Percentiles rank a stretch among this genome's conserved stretches.
These are phyloP conservation scores for Dicorynia guianensis DNA, from an alignment of 306 rosid species.

Conservation along the genomic window DNA sequence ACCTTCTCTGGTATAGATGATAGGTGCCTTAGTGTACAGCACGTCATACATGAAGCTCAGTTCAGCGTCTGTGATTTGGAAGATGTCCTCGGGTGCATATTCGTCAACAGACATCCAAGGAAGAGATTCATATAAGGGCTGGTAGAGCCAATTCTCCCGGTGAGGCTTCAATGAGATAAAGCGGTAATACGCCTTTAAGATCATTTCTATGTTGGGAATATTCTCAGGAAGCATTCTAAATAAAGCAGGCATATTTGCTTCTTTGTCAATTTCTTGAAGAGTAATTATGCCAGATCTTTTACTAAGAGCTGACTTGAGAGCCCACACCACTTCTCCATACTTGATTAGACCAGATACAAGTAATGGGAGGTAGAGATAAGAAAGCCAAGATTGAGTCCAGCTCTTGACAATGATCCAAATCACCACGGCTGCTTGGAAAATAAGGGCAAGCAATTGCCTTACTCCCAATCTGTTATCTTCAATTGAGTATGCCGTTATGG, in stretches of 20 bases:
- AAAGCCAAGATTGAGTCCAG: constrained; percentile 60
- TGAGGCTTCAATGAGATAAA: constrained; percentile 67
- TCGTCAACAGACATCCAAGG: constrained; percentile 45
- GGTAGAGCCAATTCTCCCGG: constrained; percentile 61
- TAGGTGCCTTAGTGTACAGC: constrained; percentile 68
- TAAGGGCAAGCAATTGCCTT: constrained; percentile 57
- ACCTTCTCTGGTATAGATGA: constrained; percentile 61
- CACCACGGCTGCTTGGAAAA: constrained; percentile 61
- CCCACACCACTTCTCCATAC: constrained; percentile 75
- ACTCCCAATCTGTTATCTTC: constrained; percentile 67
- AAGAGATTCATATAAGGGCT: constrained; percentile 62
- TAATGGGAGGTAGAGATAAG: constrained; percentile 66
- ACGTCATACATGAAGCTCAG: constrained; percentile 78
- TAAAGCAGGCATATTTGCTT: constrained; percentile 52
- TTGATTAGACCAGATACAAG: constrained; percentile 63
- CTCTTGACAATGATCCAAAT: constrained; percentile 60
- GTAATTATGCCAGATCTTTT: constrained; percentile 53
- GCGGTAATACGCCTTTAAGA: constrained; percentile 69
- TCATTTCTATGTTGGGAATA: constrained; percentile 54
- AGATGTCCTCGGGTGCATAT: constrained; percentile 49
- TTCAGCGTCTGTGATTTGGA: constrained; percentile 63
- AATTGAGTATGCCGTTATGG: constrained; percentile 77
- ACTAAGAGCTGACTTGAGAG: constrained; percentile 61
- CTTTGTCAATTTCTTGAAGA: constrained; percentile 49
- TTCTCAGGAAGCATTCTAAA: constrained; percentile 52